These are phyloP conservation scores for Syzygium jambos DNA, from an alignment of 345 rosid species.

Conservation along the genomic window DNA sequence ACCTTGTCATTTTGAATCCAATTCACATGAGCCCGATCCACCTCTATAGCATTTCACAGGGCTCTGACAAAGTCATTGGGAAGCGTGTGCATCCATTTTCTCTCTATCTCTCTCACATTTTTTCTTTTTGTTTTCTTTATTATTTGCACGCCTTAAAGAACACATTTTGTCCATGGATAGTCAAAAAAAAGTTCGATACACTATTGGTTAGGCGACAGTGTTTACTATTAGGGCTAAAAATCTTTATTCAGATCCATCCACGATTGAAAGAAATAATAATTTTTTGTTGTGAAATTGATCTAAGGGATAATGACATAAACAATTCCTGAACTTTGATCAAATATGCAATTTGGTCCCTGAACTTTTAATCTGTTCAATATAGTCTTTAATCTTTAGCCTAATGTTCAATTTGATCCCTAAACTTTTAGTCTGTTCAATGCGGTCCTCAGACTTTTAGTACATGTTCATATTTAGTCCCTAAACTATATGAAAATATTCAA, in stretches of 20 bases:
- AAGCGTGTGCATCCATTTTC: background rate
- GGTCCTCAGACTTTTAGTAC: too few relatives aligned
- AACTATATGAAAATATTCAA: too few relatives aligned
- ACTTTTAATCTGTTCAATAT: too few relatives aligned
- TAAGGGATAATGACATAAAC: too few relatives aligned
- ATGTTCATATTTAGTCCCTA: too few relatives aligned
- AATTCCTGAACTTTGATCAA: too few relatives aligned
- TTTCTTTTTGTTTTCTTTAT: background rate
- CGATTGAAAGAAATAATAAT: background rate
- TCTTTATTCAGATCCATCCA: background rate
- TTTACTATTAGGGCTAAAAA: background rate
- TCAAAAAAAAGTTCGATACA: too few relatives aligned
- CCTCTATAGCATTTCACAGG: background rate
- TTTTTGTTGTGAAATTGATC: background rate
- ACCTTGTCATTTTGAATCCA: background rate
- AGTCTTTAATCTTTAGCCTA: too few relatives aligned
- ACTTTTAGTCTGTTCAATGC: too few relatives aligned
- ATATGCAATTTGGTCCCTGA: too few relatives aligned
- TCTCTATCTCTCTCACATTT: background rate
- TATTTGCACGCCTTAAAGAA: background rate
- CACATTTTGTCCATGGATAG: background rate
- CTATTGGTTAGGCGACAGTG: background rate
- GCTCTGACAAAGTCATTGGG: background rate
- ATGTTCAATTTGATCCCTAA: too few relatives aligned
- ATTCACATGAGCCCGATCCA: background rate